Conservation (phyloP, 768 basidiomycete genomes). For the Suillus tomentosus region DNA sequence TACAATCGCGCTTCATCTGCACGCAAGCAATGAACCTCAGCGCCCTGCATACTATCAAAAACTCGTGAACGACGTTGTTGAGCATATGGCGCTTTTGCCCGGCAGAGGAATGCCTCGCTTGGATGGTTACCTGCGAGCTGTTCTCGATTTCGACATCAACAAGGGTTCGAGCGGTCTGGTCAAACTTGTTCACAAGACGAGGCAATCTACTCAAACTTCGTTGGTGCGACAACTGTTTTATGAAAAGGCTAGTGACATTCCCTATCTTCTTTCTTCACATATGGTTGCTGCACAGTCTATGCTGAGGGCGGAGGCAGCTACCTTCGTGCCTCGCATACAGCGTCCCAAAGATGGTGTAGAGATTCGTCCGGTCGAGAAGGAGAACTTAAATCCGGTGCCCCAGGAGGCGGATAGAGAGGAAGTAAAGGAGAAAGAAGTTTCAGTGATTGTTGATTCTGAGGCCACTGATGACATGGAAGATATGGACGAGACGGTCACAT, state of each 20-base stretch:
- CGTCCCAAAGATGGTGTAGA: neutral
- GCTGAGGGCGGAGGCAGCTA: conserved; percentile 19
- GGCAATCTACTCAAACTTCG: neutral
- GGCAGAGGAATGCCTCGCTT: neutral
- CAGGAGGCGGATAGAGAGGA: neutral
- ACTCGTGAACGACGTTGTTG: neutral
- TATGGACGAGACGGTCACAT: conserved; percentile 11
- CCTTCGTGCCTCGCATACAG: conserved; percentile 18
- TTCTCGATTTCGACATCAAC: conserved; percentile 15
- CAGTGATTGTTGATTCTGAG: neutral
- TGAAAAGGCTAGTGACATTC: conserved; percentile 31
- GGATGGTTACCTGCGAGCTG: conserved; percentile 16
- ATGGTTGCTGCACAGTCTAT: conserved; percentile 18
- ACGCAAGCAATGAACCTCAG: neutral
- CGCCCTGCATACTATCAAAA: neutral
- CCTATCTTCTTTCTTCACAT: conserved; percentile 26
- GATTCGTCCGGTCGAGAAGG: neutral
- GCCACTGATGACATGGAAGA: conserved; percentile 8
- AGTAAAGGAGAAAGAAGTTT: conserved; percentile 11
- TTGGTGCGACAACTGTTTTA: conserved; percentile 34
- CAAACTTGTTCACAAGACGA: conserved; percentile 23
- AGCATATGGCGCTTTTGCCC: neutral
- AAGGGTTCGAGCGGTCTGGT: conserved; percentile 25
- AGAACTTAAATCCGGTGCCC: neutral
- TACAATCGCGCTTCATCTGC: neutral